A percentile compares a stretch with the other conserved stretches of the same genome.
phyloP scores from a whole-genome alignment of 2,329 filamentous ascomycete species.

The Fusarium concolor region DNA sequence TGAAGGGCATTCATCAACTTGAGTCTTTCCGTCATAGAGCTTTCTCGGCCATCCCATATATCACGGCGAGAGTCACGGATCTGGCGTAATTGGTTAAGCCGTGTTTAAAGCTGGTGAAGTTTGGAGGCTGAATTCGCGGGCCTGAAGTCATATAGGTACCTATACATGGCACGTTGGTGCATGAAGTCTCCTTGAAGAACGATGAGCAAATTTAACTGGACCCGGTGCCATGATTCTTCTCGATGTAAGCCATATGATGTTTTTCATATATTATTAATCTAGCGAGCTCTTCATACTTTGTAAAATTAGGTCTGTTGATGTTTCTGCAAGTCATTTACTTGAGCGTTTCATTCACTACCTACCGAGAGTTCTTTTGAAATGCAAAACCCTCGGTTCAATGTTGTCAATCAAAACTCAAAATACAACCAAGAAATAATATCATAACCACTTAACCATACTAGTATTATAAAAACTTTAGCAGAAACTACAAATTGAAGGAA shows the following conservation, averaged over 20 bases:
- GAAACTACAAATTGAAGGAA: too few species aligned
- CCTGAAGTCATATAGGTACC: neutral
- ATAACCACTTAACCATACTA: too few species aligned
- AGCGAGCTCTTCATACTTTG: too few species aligned
- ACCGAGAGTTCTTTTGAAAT: too few species aligned
- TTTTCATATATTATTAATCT: too few species aligned
- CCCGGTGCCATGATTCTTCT: neutral
- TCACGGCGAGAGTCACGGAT: neutral
- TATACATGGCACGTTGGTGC: neutral
- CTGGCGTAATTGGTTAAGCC: neutral
- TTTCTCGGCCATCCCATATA: neutral
- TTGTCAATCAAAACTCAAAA: too few species aligned
- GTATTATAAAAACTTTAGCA: too few species aligned
- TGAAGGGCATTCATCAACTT: neutral
- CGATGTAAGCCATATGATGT: neutral
- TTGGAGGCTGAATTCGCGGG: neutral
- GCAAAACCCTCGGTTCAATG: too few species aligned
- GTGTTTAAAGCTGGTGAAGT: neutral
- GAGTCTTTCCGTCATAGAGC: neutral
- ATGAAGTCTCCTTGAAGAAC: neutral
- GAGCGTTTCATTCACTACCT: too few species aligned
- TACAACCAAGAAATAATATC: too few species aligned
- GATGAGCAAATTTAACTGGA: neutral
- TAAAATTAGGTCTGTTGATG: too few species aligned
- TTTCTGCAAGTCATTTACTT: too few species aligned